A percentile compares a stretch with the other conserved stretches of the same genome.
These are phyloP conservation scores for Geosmithia morbida DNA, from an alignment of 2,329 filamentous ascomycete species.

Conservation along the genomic window DNA sequence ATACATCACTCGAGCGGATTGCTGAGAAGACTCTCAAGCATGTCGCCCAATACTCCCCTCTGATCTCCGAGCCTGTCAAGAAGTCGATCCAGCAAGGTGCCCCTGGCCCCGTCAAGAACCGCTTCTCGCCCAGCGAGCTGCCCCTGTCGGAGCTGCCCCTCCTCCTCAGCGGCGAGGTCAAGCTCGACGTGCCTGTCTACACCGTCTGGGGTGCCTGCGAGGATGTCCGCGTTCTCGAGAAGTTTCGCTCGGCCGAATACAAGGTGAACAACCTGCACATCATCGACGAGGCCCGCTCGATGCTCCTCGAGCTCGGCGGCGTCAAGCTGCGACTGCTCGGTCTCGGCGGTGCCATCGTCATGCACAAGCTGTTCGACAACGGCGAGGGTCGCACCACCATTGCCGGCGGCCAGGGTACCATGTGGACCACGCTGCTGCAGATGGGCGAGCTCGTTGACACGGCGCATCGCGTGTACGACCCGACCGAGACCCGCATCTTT, in stretches of 20 bases:
- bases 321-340: conserved; percentile 92
- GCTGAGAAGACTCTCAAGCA: conserved; percentile 98
- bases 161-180: conserved; percentile 77
- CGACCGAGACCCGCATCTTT: conserved; percentile 91
- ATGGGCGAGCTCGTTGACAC: conserved; percentile 98
- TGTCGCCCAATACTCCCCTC: conserved; percentile 93
- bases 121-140: conserved; percentile 67
- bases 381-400: conserved; percentile 96
- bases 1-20: conserved; percentile 88
- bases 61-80: conserved; percentile 68
- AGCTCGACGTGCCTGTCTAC: conserved; percentile 91
- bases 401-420: conserved; percentile 93
- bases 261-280: conserved; percentile 96
- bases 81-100: conserved; percentile 52
- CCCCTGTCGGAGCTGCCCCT: conserved; percentile 85
- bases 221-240: conserved; percentile 93
- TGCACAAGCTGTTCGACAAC: conserved; percentile 99
- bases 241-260: conserved; percentile 94
- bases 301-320: conserved; percentile 85
- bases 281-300: conserved; percentile 93
- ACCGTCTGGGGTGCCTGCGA: conserved; percentile 99
- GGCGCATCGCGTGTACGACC: conserved; percentile 94
- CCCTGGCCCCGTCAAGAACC: conserved; percentile 68
- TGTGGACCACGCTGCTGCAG: conserved; percentile 97
- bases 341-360: conserved; percentile 89